Evolutionary conservation across 345 rosid genomes (phyloP), one percentile per base, ranked within the genome.

Genomic region (Erucastrum elatum): DNA sequence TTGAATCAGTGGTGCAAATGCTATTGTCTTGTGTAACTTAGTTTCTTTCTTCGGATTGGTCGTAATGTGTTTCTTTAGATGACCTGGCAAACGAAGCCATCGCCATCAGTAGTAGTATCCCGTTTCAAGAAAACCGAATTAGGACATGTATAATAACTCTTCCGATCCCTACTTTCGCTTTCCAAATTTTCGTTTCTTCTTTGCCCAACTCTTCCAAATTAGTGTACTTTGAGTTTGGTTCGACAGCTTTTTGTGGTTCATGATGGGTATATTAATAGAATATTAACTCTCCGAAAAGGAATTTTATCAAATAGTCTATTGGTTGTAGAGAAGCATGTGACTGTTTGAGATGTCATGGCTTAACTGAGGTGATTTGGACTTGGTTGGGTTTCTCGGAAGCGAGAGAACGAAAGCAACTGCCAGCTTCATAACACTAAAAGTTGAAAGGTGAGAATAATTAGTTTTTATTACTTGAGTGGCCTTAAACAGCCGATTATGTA

Each of bases 141-240:
- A 46, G 7, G 16, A 46, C 13, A 12, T 46, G 55, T 12, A 13
- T 46, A 46, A 29, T 2, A 46, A 46, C 55, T 13, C 55, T 46
- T 49, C 77, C 81, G 15, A 90, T 88, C 81, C 82, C 88, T 72
- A 90, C 39, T 75, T 88, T 90, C 75, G 88, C 96, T 79, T 82
- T 90, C 96, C 90, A 90, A 30, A 90, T 88, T 4, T 4, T 92
- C 96, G 0, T 92, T 77, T 77, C 84, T 81, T 29, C 84, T 80
- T 66, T 84, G 65, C 3, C 35, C 61, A n/a, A 33, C 44, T 46
- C 77, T 68, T 79, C 41, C 49, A 66, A 11, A 3, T 7, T 35
- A 35, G 41, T 35, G 10, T 35, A 35, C 41, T 34, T 34, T 6
- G 37, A 34, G 37, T 34, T 34, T 34, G 37, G 6, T 34, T 34